Evolutionary conservation across 108 stramenopile genomes (phyloP), one percentile per base, ranked within the genome.

Genomic region (Schizochytrium sp.): DNA sequence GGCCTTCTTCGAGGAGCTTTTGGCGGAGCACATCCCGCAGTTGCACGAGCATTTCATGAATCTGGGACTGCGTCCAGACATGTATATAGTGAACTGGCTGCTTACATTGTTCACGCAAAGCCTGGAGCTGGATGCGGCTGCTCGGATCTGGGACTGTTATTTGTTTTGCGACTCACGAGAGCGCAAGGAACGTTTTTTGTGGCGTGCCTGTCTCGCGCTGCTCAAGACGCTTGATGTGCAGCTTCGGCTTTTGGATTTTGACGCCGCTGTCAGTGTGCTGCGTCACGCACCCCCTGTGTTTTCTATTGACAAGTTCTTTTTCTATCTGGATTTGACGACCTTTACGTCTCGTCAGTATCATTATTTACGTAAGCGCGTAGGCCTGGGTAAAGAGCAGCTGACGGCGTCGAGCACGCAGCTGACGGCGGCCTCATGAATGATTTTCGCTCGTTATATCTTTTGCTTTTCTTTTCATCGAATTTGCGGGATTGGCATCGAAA

Each of bases 141-240:
- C 76, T 12, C 76, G 76, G 25, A 23, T 83, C n/a, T 83, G 76
- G 76, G 76, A 83, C 76, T 53, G 48, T 23, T 83, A 83, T 45
- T 45, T 83, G n/a, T 83, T 83, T 23, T 53, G n/a, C 16, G 76
- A 83, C 2, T 45, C 76, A 1, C 45, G 76, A 12, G 76, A 83
- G 12, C 51, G 45, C n/a, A 83, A 83, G 76, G 76, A 83, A 23
- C 76, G 76, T 12, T 83, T 83, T 83, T 23, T 83, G 45, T 83
- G 76, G 76, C 45, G 76, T 6, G 45, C 48, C 6, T 53, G 45
- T 12, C n/a, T 83, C n/a, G 45, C 76, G 19, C 28, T 83, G 76
- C 51, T 83, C 23, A 83, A 83, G 28, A 83, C 51, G n/a, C 51
- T 83, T 6, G 76, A 47, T 34, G 76, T 83, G 51, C 76, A 83